Percentiles rank a stretch among this genome's conserved stretches.
These are phyloP conservation scores for Puccinia triticina DNA, from an alignment of 1,284 basidiomycete genomes.

Conservation along the genomic window DNA sequence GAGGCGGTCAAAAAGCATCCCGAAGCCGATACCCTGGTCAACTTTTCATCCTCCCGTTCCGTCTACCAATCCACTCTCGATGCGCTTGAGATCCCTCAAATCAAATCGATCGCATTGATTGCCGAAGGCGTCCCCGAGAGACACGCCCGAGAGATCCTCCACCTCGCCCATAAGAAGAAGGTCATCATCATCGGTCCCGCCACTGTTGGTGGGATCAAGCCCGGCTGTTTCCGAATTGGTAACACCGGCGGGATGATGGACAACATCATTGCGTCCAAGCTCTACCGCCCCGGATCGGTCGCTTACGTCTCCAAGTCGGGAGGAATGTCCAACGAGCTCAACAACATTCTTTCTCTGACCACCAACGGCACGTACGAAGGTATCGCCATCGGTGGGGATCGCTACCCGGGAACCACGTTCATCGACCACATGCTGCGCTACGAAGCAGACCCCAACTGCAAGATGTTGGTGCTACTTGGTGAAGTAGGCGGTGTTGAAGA, in stretches of 20 bases:
- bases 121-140: slow-evolving; percentile 98
- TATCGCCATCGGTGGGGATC: slow-evolving; percentile 98
- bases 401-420: slow-evolving; percentile 97
- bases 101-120: slow-evolving; percentile 87
- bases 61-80: slow-evolving; percentile 95
- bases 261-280: slow-evolving; percentile 98
- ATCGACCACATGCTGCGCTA: slow-evolving; percentile 98
- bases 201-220: slow-evolving; percentile 99
- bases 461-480: slow-evolving; percentile 96
- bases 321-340: slow-evolving; percentile 99
- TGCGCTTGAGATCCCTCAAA: slow-evolving; percentile 71
- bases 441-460: slow-evolving; percentile 95
- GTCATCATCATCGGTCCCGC: slow-evolving; percentile 97
- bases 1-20: slow-evolving; percentile 94
- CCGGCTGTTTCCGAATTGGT: slow-evolving; percentile 98
- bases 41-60: slow-evolving; percentile 93
- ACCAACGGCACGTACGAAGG: slow-evolving; percentile 99
- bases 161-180: slow-evolving; percentile 79
- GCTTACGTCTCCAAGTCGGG: slow-evolving; percentile 99
- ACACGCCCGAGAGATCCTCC: slow-evolving; percentile 93
- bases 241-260: slow-evolving; percentile 99
- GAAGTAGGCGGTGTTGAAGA: slow-evolving; percentile 99
- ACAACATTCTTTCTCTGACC: slow-evolving; percentile 97
- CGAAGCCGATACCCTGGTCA: slow-evolving; percentile 96
- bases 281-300: slow-evolving; percentile 95